Evolutionary conservation across 352 stramenopile genomes (phyloP), one percentile per base, ranked within the genome.

Genomic region (Pythium plurisporium): DNA sequence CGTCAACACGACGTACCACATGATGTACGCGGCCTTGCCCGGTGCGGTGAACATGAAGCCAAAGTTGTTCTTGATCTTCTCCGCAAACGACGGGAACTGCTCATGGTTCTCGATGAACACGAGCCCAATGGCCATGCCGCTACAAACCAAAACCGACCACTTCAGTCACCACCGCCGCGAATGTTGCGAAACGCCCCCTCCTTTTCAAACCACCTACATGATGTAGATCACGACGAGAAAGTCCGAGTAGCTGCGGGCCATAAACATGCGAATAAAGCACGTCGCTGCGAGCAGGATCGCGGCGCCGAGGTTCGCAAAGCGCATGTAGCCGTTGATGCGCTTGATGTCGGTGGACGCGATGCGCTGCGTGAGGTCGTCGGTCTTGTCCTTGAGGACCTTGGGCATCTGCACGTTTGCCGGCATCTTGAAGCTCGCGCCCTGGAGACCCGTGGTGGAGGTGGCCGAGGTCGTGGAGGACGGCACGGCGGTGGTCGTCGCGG

Each of bases 291-390:
- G 72, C 19, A 87, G 64, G n/a, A 67, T 56, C 4, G 77, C 77
- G 31, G 69, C 72, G 47, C 84, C 69, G 10, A 94, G 65, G 62
- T 94, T 94, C 31, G 86, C 83, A 27, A 91, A 59, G 10, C 83
- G 79, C 76, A 94, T 89, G 70, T 94, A 91, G 46, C 83, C 83
- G 46, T 94, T 91, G 65, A 94, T 94, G 51, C 83, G 83, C 42
- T 69, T 69, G 48, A 94, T 94, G 65, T 94, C 83, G 27, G 83
- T 94, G 56, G 57, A 54, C 5, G 74, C 77, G 64, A 91, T 91
- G 58, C 79, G 79, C 36, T 83, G 68, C 51, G 79, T 73, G 47
- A 91, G 55, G 41, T 85, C 79, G 63, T 91, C 81, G 27, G 81
- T 79, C 57, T 74, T 81, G 45, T 86, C 79, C 58, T 82, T 86